A percentile compares a stretch with the other conserved stretches of the same genome.
phyloP scores from a whole-genome alignment of 2,329 filamentous ascomycete genomes.

The Colletotrichum viniferum region DNA sequence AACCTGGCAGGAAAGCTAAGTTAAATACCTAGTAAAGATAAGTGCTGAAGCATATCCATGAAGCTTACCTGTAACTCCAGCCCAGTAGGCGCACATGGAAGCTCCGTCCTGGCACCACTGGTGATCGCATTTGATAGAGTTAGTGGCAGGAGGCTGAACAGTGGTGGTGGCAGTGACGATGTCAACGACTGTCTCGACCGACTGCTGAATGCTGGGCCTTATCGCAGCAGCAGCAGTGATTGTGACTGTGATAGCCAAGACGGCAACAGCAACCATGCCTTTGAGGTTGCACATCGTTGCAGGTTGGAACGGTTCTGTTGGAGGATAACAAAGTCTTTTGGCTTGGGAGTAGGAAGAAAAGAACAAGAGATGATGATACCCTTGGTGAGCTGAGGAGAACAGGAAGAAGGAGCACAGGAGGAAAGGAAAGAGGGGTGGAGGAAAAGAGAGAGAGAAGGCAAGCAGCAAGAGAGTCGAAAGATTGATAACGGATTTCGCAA shows the following conservation, averaged over 20 bases:
- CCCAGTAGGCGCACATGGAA: conserved; percentile 32
- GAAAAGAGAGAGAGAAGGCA: neutral
- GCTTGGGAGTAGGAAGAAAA: neutral
- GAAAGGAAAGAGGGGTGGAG: neutral
- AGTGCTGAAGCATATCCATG: neutral
- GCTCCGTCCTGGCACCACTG: conserved; percentile 27
- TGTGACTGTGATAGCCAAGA: neutral
- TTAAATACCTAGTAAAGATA: neutral
- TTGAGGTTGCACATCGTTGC: neutral
- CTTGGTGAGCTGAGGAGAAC: no score
- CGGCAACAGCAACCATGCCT: neutral
- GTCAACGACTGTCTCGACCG: neutral
- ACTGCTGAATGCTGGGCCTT: neutral
- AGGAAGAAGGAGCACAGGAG: neutral
- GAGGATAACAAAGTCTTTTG: neutral
- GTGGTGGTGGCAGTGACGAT: neutral
- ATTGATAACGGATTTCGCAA: neutral
- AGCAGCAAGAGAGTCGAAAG: neutral
- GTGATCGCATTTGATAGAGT: conserved; percentile 26
- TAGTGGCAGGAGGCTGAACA: neutral
- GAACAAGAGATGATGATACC: neutral
- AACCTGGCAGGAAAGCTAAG: conserved; percentile 10
- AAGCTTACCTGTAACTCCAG: conserved; percentile 26
- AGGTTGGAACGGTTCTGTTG: neutral
- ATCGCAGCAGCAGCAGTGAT: neutral